Percentiles rank a stretch among this genome's conserved stretches.
These are phyloP conservation scores for Wolfiporia cocos DNA, from an alignment of 1,284 basidiomycete genomes.

Conservation along the genomic window DNA sequence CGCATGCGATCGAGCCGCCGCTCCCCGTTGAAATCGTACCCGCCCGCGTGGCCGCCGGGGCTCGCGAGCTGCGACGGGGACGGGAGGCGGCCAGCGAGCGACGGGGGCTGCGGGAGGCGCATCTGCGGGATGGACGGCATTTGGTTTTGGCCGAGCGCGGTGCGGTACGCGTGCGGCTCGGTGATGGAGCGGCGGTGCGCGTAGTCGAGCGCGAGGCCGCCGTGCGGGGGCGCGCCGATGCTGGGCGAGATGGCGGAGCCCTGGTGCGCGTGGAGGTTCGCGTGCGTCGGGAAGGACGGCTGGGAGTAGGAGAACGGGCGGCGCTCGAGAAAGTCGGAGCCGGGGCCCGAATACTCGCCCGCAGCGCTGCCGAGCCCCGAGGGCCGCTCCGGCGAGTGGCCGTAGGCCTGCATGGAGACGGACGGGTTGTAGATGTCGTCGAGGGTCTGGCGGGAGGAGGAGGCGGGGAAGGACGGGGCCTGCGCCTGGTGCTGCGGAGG, in stretches of 20 bases:
- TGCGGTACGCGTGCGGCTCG: constrained; percentile 41
- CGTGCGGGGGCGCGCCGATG: constrained; percentile 22
- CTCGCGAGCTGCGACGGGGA: constrained; percentile 5
- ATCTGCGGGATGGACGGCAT: constrained; percentile 6
- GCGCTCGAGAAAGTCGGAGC: constrained; percentile 28
- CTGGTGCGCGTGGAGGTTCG: constrained; percentile 23
- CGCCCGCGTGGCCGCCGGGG: constrained; percentile 1
- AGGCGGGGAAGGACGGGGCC: constrained; percentile 29
- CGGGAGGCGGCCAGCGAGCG: constrained; percentile 5
- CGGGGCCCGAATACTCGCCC: constrained; percentile 25
- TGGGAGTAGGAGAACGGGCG: constrained; percentile 40
- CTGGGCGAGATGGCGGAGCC: constrained; percentile 16
- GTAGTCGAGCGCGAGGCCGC: constrained; percentile 19
- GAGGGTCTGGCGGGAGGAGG: constrained; percentile 31
- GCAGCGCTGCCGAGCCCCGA: constrained; percentile 27
- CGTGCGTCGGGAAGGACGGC: constrained; percentile 32
- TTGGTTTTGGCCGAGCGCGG: constrained; percentile 13
- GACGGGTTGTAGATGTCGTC: constrained; percentile 33
- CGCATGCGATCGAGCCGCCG: constrained; percentile 8
- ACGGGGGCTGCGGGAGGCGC: constrained; percentile 6
- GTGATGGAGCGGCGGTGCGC: constrained; percentile 41
- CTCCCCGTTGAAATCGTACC: constrained; percentile 7
- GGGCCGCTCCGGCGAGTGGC: constrained; percentile 36
- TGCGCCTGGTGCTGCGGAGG: constrained; percentile 27
- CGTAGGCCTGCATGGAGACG: constrained; percentile 27